These are phyloP conservation scores for Corchorus capsularis DNA, from an alignment of 345 rosid genomes.

Conservation along the genomic window DNA sequence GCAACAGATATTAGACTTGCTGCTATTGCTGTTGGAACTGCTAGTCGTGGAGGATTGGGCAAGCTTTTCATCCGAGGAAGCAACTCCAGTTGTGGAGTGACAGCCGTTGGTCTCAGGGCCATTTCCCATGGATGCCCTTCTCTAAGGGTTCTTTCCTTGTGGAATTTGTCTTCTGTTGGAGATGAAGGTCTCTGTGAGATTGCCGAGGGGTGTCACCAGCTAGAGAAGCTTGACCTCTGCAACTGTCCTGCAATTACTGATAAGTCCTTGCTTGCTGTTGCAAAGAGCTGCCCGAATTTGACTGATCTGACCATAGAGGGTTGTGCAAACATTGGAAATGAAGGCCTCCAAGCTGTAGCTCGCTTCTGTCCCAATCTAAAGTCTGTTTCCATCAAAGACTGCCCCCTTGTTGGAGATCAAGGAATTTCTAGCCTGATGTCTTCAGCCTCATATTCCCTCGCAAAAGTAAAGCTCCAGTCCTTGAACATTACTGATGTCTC, in stretches of 20 bases:
- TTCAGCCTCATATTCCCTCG: constrained; percentile 44
- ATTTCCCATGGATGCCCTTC: constrained; percentile 82
- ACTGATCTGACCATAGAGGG: constrained; percentile 70
- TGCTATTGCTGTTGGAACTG: constrained; percentile 85
- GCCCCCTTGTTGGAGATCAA: constrained; percentile 85
- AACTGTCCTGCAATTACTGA: constrained; percentile 66
- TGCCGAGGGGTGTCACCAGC: constrained; percentile 66
- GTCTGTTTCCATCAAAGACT: constrained; percentile 70
- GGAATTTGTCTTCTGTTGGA: constrained; percentile 62
- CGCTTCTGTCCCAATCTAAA: constrained; percentile 60
- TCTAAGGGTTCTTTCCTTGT: constrained; percentile 68
- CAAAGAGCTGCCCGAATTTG: constrained; percentile 73
- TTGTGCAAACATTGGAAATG: constrained; percentile 77
- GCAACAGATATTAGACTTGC: constrained; percentile 89
- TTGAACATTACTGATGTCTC: constrained; percentile 79
- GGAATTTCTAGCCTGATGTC: constrained; percentile 71
- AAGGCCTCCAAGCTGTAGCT: constrained; percentile 71
- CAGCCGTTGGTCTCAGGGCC: constrained; percentile 68
- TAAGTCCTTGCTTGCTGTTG: constrained; percentile 62
- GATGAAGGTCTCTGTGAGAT: constrained; percentile 76
- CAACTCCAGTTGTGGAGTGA: constrained; percentile 50
- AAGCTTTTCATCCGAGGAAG: constrained; percentile 68
- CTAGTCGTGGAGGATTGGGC: constrained; percentile 80
- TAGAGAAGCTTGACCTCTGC: constrained; percentile 81
- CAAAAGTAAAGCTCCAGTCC: constrained; percentile 74